phyloP scores from a whole-genome alignment of 768 basidiomycete species.

The Butyriboletus loyo region DNA sequence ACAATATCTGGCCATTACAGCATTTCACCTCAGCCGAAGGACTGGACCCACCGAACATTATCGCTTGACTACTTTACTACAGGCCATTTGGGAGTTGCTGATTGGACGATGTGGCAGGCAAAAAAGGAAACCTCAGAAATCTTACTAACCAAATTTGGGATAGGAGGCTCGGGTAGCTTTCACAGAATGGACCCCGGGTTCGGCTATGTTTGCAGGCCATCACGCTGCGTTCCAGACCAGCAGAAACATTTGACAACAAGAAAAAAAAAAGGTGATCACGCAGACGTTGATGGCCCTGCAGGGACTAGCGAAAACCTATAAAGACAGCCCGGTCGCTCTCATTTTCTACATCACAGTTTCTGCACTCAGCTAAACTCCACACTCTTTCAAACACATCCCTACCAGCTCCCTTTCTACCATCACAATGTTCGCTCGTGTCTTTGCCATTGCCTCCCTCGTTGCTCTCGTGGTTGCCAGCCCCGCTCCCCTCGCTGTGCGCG shows the following conservation, averaged over 20 bases:
- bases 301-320: constrained; percentile 1
- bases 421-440: constrained; percentile 18
- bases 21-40: constrained; percentile 3
- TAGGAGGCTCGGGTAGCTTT: no score
- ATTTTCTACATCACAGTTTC: background rate
- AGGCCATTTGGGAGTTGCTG: no score
- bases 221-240: constrained; percentile 5
- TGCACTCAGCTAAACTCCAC: background rate
- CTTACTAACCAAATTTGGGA: no score
- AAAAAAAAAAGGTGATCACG: background rate
- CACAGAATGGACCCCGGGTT: no score
- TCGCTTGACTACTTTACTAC: no score
- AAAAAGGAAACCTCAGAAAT: no score
- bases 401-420: background rate
- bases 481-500: background rate
- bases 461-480: constrained; percentile 12
- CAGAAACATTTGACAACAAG: background rate
- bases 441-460: constrained; percentile 13
- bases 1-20: background rate
- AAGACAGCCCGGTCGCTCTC: background rate
- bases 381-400: constrained; percentile 1
- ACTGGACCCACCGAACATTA: no score
- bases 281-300: background rate
- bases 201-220: no score
- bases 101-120: no score